phyloP scores from a whole-genome alignment of 2,329 filamentous ascomycete genomes.

The Trichoderma lentiforme region DNA sequence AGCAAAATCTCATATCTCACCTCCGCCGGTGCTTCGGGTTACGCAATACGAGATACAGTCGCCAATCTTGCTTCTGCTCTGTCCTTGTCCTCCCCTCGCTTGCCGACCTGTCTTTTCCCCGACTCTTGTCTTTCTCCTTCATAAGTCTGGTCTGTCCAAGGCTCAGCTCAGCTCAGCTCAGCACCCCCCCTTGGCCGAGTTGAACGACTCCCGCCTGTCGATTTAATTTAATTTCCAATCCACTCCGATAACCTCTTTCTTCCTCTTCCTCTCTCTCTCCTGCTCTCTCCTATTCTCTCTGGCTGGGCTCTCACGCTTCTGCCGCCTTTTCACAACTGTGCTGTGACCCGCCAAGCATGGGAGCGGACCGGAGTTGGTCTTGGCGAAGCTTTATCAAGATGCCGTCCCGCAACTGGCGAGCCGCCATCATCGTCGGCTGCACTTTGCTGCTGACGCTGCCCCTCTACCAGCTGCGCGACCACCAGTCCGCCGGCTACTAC shows the following conservation, averaged over 20 bases:
- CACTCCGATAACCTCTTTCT: not conserved
- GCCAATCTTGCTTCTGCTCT: conserved; percentile 1
- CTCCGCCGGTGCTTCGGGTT: not conserved
- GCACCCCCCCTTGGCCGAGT: not conserved
- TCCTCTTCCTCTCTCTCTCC: not conserved
- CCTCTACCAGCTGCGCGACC: conserved; percentile 31
- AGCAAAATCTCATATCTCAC: not conserved
- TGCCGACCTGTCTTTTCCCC: not conserved
- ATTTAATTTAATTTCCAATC: not conserved
- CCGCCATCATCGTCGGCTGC: conserved; percentile 27
- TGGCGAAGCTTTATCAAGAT: conserved; percentile 19
- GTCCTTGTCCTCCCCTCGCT: conserved; percentile 1
- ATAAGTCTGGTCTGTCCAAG: not conserved
- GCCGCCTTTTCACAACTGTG: not conserved
- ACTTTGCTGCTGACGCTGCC: conserved; percentile 30
- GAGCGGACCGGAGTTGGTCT: conserved; percentile 17
- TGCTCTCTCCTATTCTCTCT: not conserved
- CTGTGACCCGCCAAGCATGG: conserved; percentile 18
- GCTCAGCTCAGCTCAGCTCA: not conserved
- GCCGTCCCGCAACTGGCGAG: conserved; percentile 28
- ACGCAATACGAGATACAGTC: conserved; percentile 12
- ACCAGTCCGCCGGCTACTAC: conserved; percentile 25
- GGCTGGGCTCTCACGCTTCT: not conserved
- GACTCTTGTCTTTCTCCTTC: not conserved
- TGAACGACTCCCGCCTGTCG: not conserved